These are phyloP conservation scores for Kuraishia cidri DNA, from an alignment of 805 yeast species.

Conservation along the genomic window DNA sequence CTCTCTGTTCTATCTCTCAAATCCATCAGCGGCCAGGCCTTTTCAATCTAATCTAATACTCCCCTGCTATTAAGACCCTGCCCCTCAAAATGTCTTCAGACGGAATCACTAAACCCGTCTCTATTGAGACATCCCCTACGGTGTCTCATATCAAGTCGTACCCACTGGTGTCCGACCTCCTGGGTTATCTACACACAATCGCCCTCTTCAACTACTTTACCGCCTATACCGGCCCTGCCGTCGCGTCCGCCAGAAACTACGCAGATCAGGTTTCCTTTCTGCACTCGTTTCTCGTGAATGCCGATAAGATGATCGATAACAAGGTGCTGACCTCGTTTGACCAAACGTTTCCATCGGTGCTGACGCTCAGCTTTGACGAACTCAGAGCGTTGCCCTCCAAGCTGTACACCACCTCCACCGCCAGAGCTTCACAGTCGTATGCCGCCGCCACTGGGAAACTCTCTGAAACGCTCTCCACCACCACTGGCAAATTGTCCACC, in stretches of 20 bases:
- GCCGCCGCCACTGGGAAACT: no score
- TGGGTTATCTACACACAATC: constrained; percentile 8
- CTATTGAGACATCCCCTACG: constrained; percentile 1
- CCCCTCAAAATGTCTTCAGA: neutral
- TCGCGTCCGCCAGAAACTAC: constrained; percentile 6
- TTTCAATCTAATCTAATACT: no score
- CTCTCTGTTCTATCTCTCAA: no score
- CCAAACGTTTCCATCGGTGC: constrained; percentile 16
- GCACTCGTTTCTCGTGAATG: constrained; percentile 9
- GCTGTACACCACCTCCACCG: no score
- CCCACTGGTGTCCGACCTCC: constrained; percentile 18
- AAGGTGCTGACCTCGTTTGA: constrained; percentile 17
- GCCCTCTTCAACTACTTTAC: constrained; percentile 10
- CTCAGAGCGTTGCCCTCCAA: constrained; percentile 1
- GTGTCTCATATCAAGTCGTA: constrained; percentile 17
- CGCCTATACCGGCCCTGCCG: constrained; percentile 8
- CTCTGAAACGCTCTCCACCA: no score
- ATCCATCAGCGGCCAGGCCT: no score
- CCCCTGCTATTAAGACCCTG: no score
- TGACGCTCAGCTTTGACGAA: constrained; percentile 12
- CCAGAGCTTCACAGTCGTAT: no score
- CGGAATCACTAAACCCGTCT: neutral
- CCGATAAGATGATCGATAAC: constrained; percentile 14
- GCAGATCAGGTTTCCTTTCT: constrained; percentile 10
- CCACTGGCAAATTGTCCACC: no score